Percentiles rank a stretch among this genome's conserved stretches.
These are phyloP conservation scores for Rutstroemia sp. DNA, from an alignment of 2,329 filamentous ascomycete species.

Conservation along the genomic window DNA sequence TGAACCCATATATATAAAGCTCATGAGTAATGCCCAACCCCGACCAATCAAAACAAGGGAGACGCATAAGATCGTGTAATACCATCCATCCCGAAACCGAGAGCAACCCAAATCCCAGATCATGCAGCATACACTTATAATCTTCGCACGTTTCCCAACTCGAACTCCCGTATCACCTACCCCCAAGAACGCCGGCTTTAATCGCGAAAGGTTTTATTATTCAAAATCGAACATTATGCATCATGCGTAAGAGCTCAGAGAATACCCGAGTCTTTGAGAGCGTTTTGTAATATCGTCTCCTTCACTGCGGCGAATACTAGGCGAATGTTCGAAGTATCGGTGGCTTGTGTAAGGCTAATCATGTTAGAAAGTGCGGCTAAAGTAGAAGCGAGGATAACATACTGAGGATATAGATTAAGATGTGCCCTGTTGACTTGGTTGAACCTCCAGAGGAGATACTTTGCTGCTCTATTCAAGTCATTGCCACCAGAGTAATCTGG, in stretches of 20 bases:
- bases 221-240: constrained; percentile 19
- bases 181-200: constrained; percentile 22
- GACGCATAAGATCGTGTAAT: constrained; percentile 3
- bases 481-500: constrained; percentile 96
- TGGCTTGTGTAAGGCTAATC: constrained; percentile 90
- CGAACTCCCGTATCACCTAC: constrained; percentile 15
- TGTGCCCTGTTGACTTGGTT: constrained; percentile 97
- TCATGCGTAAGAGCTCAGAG: constrained; percentile 46
- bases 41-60: not conserved
- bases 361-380: constrained; percentile 14
- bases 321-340: constrained; percentile 96
- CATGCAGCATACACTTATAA: constrained; percentile 13
- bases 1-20: constrained; percentile 3
- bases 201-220: constrained; percentile 16
- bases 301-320: constrained; percentile 97
- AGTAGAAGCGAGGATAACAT: constrained; percentile 35
- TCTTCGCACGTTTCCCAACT: constrained; percentile 24
- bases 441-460: constrained; percentile 96
- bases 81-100: constrained; percentile 7
- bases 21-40: constrained; percentile 4
- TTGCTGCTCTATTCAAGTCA: constrained; percentile 95
- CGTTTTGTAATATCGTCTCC: constrained; percentile 97
- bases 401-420: constrained; percentile 96
- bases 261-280: constrained; percentile 95
- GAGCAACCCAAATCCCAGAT: constrained; percentile 11